Base-by-base conservation (phyloP, 805 yeast genomes). In the Lipomyces spencermartinsiae region DNA sequence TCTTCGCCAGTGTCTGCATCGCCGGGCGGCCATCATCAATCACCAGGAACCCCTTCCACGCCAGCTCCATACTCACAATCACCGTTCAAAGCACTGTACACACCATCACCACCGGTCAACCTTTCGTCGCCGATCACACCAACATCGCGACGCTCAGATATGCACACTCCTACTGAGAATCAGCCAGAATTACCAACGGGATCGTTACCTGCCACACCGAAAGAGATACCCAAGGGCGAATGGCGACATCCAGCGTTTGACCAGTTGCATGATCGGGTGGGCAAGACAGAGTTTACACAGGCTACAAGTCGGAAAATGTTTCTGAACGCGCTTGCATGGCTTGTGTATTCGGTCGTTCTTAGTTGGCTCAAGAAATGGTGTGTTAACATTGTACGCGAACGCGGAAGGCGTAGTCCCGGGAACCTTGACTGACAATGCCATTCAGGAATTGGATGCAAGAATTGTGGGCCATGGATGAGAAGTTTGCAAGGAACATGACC, bases 211-310 rank as follows among this genome's bases (percentile, higher is more conserved):
- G 63, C 58, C 25, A 62, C 71, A n/a, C 68, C 71, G 29, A 25
- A 16, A 4, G 67, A 65, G 12, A 46, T 62, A 4, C 75, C 75
- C 10, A 73, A 64, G 6, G 75, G 75, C 10, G 46, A 57, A 67
- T 73, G 75, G 75, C 62, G 71, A 19, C 75, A 73, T 63, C 75
- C 75, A 4, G 67, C 74, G 7, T 66, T 73, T 35, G 72, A 68
- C 43, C 68, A 63, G 22, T 46, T 71, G 14, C 73, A 73, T 33
- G 25, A 58, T 16, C 66, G 75, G 25, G 37, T 67, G 9, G 39
- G 56, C n/a, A 51, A 39, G 37, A 66, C 55, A 19, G 70, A 65
- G 55, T 73, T 73, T 51, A 73, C 73, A 8, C 75, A 73, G 58
- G 29, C 60, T n/a, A 71, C 75, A 4, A 61, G 73, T 14, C 63